Evolutionary conservation across 768 basidiomycete genomes (phyloP).

Genomic region (Suillus placidus): DNA sequence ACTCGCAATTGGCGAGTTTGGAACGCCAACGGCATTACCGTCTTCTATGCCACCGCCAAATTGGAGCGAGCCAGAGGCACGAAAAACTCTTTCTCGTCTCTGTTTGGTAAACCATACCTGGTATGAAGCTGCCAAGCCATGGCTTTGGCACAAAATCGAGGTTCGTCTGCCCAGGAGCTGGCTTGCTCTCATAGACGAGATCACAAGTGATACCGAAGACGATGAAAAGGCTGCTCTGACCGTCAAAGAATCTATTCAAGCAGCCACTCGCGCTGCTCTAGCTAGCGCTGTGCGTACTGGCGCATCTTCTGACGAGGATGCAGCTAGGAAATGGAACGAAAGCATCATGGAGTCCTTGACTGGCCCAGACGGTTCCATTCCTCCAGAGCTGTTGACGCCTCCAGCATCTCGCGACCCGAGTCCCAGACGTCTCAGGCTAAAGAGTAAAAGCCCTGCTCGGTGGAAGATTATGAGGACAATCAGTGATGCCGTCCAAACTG

Average conservation of each 20-base stretch:
- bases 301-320: conserved; percentile 41
- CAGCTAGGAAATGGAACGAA: conserved; percentile 56
- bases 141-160: conserved; percentile 84
- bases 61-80: conserved; percentile 68
- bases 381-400: conserved; percentile 76
- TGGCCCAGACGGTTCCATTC: conserved; percentile 70
- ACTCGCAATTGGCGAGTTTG: conserved; percentile 47
- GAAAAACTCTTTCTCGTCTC: conserved; percentile 67
- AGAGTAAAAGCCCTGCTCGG: conserved; percentile 80
- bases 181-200: conserved; percentile 79
- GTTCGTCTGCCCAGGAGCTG: conserved; percentile 84
- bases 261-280: conserved; percentile 64
- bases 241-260: conserved; percentile 68
- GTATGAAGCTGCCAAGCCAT: conserved; percentile 84
- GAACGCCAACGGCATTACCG: conserved; percentile 62
- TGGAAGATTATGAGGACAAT: conserved; percentile 84
- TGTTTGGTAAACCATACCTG: conserved; percentile 79
- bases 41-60: conserved; percentile 72
- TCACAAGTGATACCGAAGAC: conserved; percentile 67
- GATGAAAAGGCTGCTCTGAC: conserved; percentile 65
- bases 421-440: conserved; percentile 71
- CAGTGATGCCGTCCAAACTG: conserved; percentile 74
- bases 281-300: conserved; percentile 44
- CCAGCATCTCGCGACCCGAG: conserved; percentile 83
- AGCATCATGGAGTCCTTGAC: conserved; percentile 59